Conservation (phyloP, 2,329 filamentous ascomycete species). For the Nothophaeocryptopus gaeumannii region DNA sequence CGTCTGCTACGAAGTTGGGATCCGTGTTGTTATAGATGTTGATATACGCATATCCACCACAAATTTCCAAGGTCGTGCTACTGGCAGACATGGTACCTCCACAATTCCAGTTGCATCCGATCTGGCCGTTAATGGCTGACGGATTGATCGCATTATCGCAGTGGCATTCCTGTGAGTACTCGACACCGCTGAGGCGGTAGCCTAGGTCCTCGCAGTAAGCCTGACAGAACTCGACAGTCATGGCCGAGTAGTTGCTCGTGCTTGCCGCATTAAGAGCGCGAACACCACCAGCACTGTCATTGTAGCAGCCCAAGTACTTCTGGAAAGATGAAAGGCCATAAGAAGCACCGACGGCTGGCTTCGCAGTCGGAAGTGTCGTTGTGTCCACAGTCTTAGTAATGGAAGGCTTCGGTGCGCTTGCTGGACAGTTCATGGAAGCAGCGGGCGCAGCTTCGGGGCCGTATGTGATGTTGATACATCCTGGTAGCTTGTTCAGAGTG, state of each 20-base stretch:
- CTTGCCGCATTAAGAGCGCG: conserved; percentile 29
- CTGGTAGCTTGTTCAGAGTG: conserved; percentile 33
- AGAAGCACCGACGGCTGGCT: conserved; percentile 25
- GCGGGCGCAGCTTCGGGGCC: conserved; percentile 32
- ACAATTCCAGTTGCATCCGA: conserved; percentile 27
- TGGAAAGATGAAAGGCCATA: conserved; percentile 26
- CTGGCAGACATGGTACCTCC: conserved; percentile 30
- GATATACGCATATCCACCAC: conserved; percentile 33
- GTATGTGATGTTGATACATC: conserved; percentile 34
- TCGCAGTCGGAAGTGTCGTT: conserved; percentile 29
- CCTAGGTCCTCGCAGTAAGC: conserved; percentile 29
- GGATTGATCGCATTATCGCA: conserved; percentile 36
- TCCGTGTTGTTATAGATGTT: conserved; percentile 36
- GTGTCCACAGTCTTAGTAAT: conserved; percentile 31
- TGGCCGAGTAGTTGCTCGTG: conserved; percentile 26
- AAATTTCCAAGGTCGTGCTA: conserved; percentile 27
- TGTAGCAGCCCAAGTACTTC: conserved; percentile 37
- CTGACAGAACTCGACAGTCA: conserved; percentile 38
- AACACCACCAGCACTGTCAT: conserved; percentile 29
- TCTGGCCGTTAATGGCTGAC: conserved; percentile 20
- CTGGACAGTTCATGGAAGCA: conserved; percentile 31
- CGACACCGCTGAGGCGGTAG: conserved; percentile 33
- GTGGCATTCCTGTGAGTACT: conserved; percentile 35
- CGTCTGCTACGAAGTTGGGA: conserved; percentile 24
- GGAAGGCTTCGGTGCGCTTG: conserved; percentile 21